A percentile compares a stretch with the other conserved stretches of the same genome.
Evolutionary conservation across 2,329 filamentous ascomycete genomes (phyloP).

Genomic region (Leptographium lundbergii): DNA sequence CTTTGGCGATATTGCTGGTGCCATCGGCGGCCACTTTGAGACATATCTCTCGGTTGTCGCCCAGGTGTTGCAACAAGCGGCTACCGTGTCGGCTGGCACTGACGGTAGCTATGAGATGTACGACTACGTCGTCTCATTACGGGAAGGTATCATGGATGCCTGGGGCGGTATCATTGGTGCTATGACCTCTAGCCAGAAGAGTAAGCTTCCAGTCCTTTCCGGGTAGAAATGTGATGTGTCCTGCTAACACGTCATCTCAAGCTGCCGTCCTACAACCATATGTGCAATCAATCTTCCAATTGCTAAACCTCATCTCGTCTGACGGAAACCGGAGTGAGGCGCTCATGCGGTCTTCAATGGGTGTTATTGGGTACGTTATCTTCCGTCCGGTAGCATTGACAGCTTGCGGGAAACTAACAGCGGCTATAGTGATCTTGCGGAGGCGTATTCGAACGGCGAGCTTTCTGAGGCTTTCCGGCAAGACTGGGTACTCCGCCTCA

Average conservation of each 20-base stretch:
- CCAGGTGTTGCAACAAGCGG: conserved; percentile 86
- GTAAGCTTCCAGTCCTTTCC: conserved; percentile 30
- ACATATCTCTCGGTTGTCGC: conserved; percentile 86
- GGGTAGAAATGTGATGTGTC: background rate
- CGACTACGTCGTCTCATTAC: conserved; percentile 87
- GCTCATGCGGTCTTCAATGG: conserved; percentile 88
- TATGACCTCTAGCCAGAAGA: conserved; percentile 73
- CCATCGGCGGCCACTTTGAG: conserved; percentile 85
- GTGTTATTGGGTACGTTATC: conserved; percentile 73
- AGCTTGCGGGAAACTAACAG: conserved; percentile 1
- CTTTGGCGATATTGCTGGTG: conserved; percentile 93
- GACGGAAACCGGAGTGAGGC: conserved; percentile 86
- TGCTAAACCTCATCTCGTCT: conserved; percentile 66
- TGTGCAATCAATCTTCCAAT: conserved; percentile 73
- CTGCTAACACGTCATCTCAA: conserved; percentile 26
- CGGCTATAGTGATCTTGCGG: conserved; percentile 66
- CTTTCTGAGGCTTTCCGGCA: conserved; percentile 73
- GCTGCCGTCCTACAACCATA: conserved; percentile 62
- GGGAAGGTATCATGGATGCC: conserved; percentile 97
- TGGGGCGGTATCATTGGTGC: conserved; percentile 96
- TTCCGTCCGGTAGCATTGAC: background rate
- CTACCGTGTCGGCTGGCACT: conserved; percentile 62
- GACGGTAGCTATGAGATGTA: conserved; percentile 91
- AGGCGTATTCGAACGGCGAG: conserved; percentile 85
- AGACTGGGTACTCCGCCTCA: conserved; percentile 81